A percentile compares a stretch with the other conserved stretches of the same genome.
These are phyloP conservation scores for Pythium oligandrum DNA, from an alignment of 352 stramenopile species.

Conservation along the genomic window DNA sequence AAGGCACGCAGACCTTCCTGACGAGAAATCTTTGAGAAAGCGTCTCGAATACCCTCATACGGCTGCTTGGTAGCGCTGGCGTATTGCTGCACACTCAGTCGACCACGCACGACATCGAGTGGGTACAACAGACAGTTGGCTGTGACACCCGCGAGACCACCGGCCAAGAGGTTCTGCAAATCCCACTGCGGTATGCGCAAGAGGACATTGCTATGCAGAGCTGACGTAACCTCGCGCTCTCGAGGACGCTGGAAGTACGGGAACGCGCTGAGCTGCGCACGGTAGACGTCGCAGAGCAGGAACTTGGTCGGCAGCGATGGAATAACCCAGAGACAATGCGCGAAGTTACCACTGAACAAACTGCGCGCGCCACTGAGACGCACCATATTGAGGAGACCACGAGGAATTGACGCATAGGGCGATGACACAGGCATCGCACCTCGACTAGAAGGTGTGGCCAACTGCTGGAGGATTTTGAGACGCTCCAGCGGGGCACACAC, in stretches of 20 bases:
- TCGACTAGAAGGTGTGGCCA: conserved; percentile 21
- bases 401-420: conserved; percentile 43
- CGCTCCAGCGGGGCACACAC: conserved; percentile 70
- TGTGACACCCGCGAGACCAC: conserved; percentile 60
- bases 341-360: conserved; percentile 76
- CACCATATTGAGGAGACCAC: conserved; percentile 69
- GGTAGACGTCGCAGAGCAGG: conserved; percentile 66
- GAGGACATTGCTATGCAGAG: too few relatives aligned
- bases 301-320: conserved; percentile 79
- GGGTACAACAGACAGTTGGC: conserved; percentile 73
- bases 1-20: conserved; percentile 54
- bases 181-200: conserved; percentile 18
- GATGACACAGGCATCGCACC: conserved; percentile 1
- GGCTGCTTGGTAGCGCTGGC: conserved; percentile 24
- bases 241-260: conserved; percentile 2
- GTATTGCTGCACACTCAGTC: conserved; percentile 71
- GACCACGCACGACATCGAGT: conserved; percentile 70
- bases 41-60: conserved; percentile 49
- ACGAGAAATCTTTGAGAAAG: conserved; percentile 40
- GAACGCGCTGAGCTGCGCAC: conserved; percentile 36
- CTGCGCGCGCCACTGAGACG: conserved; percentile 48
- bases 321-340: conserved; percentile 79
- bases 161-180: conserved; percentile 54
- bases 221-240: conserved; percentile 8
- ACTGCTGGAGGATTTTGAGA: conserved; percentile 81